Evolutionary conservation across 768 basidiomycete species (phyloP).

Genomic region (Saitozyma podzolica): DNA sequence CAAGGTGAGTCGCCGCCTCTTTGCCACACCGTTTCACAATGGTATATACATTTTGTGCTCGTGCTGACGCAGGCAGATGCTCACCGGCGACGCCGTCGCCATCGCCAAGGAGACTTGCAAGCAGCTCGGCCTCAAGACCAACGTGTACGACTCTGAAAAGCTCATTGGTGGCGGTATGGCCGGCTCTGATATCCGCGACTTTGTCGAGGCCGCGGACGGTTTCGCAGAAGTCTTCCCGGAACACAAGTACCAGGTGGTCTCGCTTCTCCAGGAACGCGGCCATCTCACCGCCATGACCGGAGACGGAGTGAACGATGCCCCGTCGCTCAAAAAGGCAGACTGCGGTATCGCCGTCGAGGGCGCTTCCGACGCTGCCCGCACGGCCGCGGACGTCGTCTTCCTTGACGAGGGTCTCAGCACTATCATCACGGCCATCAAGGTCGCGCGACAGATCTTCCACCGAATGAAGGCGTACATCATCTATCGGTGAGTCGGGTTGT

Average conservation of each 20-base stretch:
- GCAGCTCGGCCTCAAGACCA: constrained; percentile 57
- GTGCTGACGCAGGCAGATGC: constrained; percentile 51
- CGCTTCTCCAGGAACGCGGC: constrained; percentile 32
- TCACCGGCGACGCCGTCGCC: constrained; percentile 60
- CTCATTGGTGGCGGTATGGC: constrained; percentile 57
- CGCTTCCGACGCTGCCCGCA: constrained; percentile 63
- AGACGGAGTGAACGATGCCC: constrained; percentile 64
- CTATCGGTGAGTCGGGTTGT: constrained; percentile 49
- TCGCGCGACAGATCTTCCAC: constrained; percentile 60
- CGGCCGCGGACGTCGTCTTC: constrained; percentile 63
- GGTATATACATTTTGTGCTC: not conserved
- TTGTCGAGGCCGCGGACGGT: constrained; percentile 59
- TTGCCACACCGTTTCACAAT: not conserved
- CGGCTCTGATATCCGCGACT: constrained; percentile 57
- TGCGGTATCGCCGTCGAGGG: constrained; percentile 65
- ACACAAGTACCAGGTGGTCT: constrained; percentile 55
- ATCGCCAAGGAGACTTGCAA: constrained; percentile 59
- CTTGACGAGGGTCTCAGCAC: constrained; percentile 57
- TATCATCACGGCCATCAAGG: constrained; percentile 58
- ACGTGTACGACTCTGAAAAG: constrained; percentile 57
- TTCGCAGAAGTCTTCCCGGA: constrained; percentile 61
- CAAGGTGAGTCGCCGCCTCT: constrained; percentile 38
- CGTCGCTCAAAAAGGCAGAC: constrained; percentile 63
- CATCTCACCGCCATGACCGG: constrained; percentile 62
- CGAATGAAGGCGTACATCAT: constrained; percentile 56